Percentiles rank a stretch among this genome's conserved stretches.
phyloP scores from a whole-genome alignment of 2,329 filamentous ascomycete species.

The Aspergillus novofumigatus region DNA sequence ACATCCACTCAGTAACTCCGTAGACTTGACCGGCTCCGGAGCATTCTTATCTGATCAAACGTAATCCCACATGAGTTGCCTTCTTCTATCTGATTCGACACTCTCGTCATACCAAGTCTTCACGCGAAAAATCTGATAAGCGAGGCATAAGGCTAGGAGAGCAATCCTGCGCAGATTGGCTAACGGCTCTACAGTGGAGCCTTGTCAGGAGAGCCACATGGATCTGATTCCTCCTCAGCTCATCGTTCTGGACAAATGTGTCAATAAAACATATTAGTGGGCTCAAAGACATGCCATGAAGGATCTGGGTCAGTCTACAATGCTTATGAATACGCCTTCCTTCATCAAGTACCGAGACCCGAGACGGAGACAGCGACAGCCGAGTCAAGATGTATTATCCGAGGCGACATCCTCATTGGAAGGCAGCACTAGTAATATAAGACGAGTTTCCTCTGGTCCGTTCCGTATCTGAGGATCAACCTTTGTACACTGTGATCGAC shows the following conservation, averaged over 20 bases:
- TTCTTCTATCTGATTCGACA: not conserved
- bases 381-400: not conserved
- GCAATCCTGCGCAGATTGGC: not conserved
- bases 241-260: not conserved
- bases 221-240: not conserved
- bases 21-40: not conserved
- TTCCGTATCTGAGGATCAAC: not conserved
- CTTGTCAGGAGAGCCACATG: not conserved
- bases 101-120: not conserved
- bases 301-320: not conserved
- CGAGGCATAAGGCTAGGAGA: not conserved
- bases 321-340: not conserved
- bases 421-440: not conserved
- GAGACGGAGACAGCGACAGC: too few relatives aligned
- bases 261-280: not conserved
- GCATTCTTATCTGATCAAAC: not conserved
- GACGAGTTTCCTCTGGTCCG: not conserved
- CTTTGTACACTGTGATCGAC: not conserved
- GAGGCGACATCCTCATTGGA: not conserved
- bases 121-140: not conserved
- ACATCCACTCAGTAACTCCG: too few relatives aligned
- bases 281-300: too few relatives aligned
- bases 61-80: not conserved
- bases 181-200: not conserved
- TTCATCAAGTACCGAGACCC: not conserved